Evolutionary conservation across 768 basidiomycete genomes (phyloP).

Genomic region (Tylopilus balloui): DNA sequence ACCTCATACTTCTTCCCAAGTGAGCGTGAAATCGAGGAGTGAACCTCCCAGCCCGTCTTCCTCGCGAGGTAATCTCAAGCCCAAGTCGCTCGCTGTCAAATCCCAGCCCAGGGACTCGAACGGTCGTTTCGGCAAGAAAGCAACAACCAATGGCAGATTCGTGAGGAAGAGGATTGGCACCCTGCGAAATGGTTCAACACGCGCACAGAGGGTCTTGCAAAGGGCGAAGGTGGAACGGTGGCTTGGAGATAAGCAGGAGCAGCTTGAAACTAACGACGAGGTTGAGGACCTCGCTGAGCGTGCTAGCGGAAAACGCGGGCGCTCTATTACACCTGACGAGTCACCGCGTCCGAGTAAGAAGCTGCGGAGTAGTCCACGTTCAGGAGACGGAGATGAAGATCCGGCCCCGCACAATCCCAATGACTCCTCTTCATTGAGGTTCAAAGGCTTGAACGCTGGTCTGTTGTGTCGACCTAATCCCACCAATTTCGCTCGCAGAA

Average conservation of each 20-base stretch:
- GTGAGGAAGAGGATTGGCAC: slow-evolving; percentile 33
- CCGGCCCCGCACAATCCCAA: slow-evolving; percentile 25
- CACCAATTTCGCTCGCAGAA: slow-evolving; percentile 52
- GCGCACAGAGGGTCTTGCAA: slow-evolving; percentile 40
- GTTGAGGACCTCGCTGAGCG: slow-evolving; percentile 10
- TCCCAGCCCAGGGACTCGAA: slow-evolving; percentile 59
- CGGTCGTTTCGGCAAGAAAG: slow-evolving; percentile 66
- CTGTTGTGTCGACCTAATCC: slow-evolving; percentile 59
- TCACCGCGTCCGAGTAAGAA: slow-evolving; percentile 28
- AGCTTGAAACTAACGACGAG: slow-evolving; percentile 12
- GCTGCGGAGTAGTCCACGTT: slow-evolving; percentile 15
- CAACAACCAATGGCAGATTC: slow-evolving; percentile 42
- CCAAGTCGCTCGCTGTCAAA: slow-evolving; percentile 43
- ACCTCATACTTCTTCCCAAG: slow-evolving; percentile 15
- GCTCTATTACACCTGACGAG: slow-evolving; percentile 19
- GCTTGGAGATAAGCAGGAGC: slow-evolving; percentile 29
- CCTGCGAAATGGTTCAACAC: slow-evolving; percentile 28
- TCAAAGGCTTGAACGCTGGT: slow-evolving; percentile 38
- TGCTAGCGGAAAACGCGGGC: slow-evolving; percentile 24
- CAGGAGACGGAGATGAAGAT: slow-evolving; percentile 27
- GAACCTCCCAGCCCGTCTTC: slow-evolving; percentile 26
- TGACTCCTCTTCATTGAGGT: slow-evolving; percentile 24
- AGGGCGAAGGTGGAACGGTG: slow-evolving; percentile 39
- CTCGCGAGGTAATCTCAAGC: slow-evolving; percentile 26
- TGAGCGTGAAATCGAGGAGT: slow-evolving; percentile 19